Evolutionary conservation across 179 eudicot species (phyloP).

Genomic region (Dionaea muscipula): DNA sequence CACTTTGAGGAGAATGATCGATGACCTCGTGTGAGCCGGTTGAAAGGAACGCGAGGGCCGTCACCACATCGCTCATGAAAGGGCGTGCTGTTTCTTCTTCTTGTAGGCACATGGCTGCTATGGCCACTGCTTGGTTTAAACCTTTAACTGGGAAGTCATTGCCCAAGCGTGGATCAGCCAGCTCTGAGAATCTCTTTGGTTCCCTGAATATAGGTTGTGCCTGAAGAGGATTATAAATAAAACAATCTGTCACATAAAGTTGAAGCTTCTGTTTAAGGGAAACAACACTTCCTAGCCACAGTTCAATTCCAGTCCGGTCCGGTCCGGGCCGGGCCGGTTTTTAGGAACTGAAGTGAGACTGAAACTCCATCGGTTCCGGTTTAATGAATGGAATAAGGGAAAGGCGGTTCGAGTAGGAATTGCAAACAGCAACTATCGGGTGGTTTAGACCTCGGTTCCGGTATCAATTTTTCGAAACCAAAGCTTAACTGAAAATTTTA

Average conservation of each 20-base stretch:
- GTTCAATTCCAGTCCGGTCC: too few relatives aligned
- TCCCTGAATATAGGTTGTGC: constrained; percentile 69
- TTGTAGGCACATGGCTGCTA: constrained; percentile 86
- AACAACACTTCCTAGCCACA: too few relatives aligned
- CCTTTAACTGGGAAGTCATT: constrained; percentile 49
- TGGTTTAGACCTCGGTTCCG: too few relatives aligned
- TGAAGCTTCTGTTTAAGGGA: too few relatives aligned
- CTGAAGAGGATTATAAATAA: constrained; percentile 23
- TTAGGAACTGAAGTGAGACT: too few relatives aligned
- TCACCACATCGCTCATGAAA: constrained; percentile 75
- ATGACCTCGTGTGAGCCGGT: constrained; percentile 12
- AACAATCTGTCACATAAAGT: background rate
- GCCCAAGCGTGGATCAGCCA: constrained; percentile 61
- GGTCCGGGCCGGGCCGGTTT: too few relatives aligned
- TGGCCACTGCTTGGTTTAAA: constrained; percentile 72
- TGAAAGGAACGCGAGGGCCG: constrained; percentile 59
- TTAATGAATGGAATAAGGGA: too few relatives aligned
- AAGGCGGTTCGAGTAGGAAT: too few relatives aligned
- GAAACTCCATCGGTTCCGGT: too few relatives aligned
- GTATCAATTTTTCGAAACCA: too few relatives aligned
- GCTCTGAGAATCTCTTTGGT: constrained; percentile 36
- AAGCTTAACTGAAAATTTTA: too few relatives aligned
- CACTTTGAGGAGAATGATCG: constrained; percentile 8
- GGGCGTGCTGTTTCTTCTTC: constrained; percentile 65
- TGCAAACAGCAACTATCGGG: too few relatives aligned